Percentiles rank a stretch among this genome's conserved stretches.
phyloP scores from a whole-genome alignment of 495 filamentous ascomycete species.

The Annulohypoxylon moriforme region DNA sequence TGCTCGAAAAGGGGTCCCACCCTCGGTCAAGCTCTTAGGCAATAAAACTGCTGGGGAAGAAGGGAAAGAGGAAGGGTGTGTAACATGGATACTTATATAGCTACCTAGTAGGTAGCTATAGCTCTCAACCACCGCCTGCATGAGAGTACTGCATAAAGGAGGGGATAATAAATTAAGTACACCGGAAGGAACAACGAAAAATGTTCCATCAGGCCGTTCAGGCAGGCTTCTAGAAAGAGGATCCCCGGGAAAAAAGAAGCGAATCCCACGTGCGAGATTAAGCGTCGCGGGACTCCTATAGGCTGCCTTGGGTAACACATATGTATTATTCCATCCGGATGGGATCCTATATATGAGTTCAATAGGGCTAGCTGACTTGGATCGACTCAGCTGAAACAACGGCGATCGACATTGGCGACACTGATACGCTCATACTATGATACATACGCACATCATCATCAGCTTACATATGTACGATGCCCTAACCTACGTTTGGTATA shows the following conservation, averaged over 20 bases:
- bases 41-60: neutral
- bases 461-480: constrained; percentile 7
- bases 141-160: neutral
- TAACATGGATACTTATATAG: neutral
- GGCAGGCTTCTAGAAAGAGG: constrained; percentile 25
- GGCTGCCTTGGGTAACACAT: neutral
- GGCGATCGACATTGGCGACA: neutral
- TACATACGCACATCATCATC: neutral
- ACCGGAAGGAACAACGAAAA: neutral
- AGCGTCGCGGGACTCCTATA: neutral
- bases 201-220: neutral
- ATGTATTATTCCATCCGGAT: neutral
- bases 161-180: neutral
- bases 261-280: constrained; percentile 9
- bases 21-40: constrained; percentile 11
- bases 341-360: neutral
- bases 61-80: neutral
- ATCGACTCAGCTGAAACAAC: constrained; percentile 8
- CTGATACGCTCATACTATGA: neutral
- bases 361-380: neutral
- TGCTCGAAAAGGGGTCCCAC: neutral
- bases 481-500: neutral
- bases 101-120: neutral
- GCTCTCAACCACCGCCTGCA: neutral
- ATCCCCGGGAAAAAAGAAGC: neutral